Percentiles rank a stretch among this genome's conserved stretches.
Evolutionary conservation across 768 basidiomycete species (phyloP).

Genomic region (Hericium coralloides): DNA sequence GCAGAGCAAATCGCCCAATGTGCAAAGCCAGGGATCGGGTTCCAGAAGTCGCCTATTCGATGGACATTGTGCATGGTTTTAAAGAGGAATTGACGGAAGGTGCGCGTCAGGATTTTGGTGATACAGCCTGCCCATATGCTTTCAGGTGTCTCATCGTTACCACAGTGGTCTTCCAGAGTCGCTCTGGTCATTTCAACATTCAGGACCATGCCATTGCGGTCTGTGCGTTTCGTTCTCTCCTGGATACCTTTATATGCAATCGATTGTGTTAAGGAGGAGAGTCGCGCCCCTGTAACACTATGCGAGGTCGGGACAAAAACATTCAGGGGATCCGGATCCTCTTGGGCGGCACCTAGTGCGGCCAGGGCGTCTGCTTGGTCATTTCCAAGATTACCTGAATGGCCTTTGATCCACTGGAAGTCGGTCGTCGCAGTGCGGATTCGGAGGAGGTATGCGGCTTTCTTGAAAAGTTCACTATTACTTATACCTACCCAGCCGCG

Average conservation of each 20-base stretch:
- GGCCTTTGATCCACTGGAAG: constrained; percentile 14
- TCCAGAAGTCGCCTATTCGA: too few relatives aligned
- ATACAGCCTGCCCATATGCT: not conserved
- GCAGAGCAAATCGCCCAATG: too few relatives aligned
- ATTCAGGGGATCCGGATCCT: not conserved
- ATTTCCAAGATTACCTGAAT: not conserved
- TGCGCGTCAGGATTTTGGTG: too few relatives aligned
- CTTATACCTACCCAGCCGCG: not conserved
- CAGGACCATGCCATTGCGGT: not conserved
- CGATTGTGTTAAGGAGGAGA: not conserved
- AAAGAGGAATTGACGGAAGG: too few relatives aligned
- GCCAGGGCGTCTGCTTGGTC: constrained; percentile 3
- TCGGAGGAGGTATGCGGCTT: not conserved
- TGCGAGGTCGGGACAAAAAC: not conserved
- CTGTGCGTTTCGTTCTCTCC: not conserved
- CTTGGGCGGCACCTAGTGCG: not conserved
- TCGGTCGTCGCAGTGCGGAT: not conserved
- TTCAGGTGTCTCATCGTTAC: not conserved
- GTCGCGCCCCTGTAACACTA: not conserved
- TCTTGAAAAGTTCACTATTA: not conserved
- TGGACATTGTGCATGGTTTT: too few relatives aligned
- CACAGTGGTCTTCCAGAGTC: not conserved
- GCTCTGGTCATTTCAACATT: not conserved
- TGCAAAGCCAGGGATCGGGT: rapidly evolving
- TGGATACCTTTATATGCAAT: not conserved